Base-by-base conservation (phyloP, 1,284 basidiomycete genomes). In the Apiotrichum brassicae region DNA sequence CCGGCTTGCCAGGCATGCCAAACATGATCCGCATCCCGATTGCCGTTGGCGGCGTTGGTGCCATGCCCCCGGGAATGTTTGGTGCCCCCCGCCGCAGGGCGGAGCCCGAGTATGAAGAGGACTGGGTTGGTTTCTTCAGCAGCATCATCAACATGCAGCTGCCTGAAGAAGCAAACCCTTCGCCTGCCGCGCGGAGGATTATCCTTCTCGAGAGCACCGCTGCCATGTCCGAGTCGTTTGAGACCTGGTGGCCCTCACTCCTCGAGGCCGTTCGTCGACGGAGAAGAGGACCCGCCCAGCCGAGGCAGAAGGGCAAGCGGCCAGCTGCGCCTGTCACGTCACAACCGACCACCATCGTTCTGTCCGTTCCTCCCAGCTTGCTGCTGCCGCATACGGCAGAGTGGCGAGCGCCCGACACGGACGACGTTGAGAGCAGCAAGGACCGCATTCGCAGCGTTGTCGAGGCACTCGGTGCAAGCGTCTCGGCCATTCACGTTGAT, bases 181-280 rank as follows among this genome's bases (percentile, higher is more conserved):
- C 49, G 30, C 34, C 55, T 12, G 51, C 51, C 9, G 3, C 26
- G 8, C 54, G 55, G 9, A 82, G 88, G n/a, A 78, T 93, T 9
- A 78, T 93, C 43, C 87, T 90, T 59, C 77, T 93, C 46, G 84
- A 87, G 49, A 86, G 90, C 63, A 86, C 85, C 56, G 77, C 82
- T 6, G 84, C 82, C 0, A 80, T 93, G 48, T 81, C 85, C 0
- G 71, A 82, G 4, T 82, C 85, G 6, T 82, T 86, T 8, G 76
- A 82, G 2, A 73, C 77, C 1, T 91, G 90, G 88, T 92, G 86
- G 65, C 82, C 86, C 4, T 78, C 83, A 26, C 76, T 93, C 14
- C 76, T 89, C 11, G 77, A 81, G 35, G 84, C 87, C 8, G 85
- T 91, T 8, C 81, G 83, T 42, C 77, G 82, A 49, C 79, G 86